Percentiles rank a stretch among this genome's conserved stretches.
Evolutionary conservation across 768 basidiomycete species (phyloP).

Genomic region (Lactarius vividus): DNA sequence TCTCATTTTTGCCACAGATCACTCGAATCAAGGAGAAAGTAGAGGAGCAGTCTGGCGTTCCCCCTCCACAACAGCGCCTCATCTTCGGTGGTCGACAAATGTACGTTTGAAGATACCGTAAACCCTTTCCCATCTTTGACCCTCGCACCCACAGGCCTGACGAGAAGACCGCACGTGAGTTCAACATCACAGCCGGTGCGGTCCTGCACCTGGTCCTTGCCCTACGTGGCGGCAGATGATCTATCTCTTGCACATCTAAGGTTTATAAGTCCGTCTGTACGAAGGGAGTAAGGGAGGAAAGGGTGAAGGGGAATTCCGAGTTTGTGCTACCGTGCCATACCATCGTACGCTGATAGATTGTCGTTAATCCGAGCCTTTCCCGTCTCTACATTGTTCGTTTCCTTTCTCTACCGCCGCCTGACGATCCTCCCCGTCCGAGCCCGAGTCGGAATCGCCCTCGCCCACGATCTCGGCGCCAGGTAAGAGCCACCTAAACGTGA

Average conservation of each 20-base stretch:
- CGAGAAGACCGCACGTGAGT: constrained; percentile 85
- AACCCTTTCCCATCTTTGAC: constrained; percentile 3
- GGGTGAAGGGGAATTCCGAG: background rate
- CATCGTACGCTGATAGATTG: constrained; percentile 25
- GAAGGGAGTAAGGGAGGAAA: constrained; percentile 16
- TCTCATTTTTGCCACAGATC: constrained; percentile 51
- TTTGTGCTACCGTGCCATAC: background rate
- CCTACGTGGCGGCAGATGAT: constrained; percentile 80
- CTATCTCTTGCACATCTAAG: background rate
- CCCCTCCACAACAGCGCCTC: constrained; percentile 91
- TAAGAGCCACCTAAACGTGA: constrained; percentile 86
- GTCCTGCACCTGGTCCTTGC: constrained; percentile 95
- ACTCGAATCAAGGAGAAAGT: constrained; percentile 95
- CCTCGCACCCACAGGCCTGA: constrained; percentile 58
- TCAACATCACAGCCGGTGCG: constrained; percentile 79
- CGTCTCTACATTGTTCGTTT: no score
- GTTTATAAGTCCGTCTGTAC: constrained; percentile 16
- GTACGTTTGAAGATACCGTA: constrained; percentile 45
- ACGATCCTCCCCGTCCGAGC: background rate
- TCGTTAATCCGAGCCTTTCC: constrained; percentile 13
- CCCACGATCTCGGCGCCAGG: constrained; percentile 80
- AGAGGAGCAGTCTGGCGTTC: constrained; percentile 97
- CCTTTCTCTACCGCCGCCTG: background rate
- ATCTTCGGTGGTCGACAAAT: constrained; percentile 93
- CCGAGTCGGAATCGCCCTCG: constrained; percentile 4